phyloP scores from a whole-genome alignment of 2,329 filamentous ascomycete species.

The Trichoderma atroviride region DNA sequence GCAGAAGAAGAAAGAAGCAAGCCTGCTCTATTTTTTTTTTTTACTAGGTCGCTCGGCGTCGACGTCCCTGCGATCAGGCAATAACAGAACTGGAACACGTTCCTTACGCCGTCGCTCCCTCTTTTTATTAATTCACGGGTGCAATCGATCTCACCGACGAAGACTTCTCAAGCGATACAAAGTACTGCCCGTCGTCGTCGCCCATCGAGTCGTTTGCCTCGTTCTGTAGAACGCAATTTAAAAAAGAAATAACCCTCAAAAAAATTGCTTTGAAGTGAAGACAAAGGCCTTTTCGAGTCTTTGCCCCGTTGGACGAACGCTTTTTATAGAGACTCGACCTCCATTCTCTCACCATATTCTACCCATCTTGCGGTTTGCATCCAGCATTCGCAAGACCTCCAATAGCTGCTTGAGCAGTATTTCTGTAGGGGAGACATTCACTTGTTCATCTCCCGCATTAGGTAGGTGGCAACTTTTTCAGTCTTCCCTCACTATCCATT shows the following conservation, averaged over 20 bases:
- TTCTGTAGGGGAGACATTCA: conserved; percentile 86
- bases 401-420: conserved; percentile 41
- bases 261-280: conserved; percentile 37
- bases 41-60: conserved; percentile 32
- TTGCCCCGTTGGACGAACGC: conserved; percentile 23
- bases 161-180: conserved; percentile 36
- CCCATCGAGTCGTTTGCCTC: conserved; percentile 38
- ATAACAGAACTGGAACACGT: conserved; percentile 48
- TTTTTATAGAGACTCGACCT: conserved; percentile 20
- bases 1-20: conserved; percentile 28
- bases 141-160: conserved; percentile 43
- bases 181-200: conserved; percentile 33
- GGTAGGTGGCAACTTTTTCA: conserved; percentile 51
- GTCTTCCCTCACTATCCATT: conserved; percentile 28
- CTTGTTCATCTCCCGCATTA: conserved; percentile 91
- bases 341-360: conserved; percentile 18
- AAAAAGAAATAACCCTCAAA: conserved; percentile 26
- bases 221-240: conserved; percentile 43
- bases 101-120: conserved; percentile 39
- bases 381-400: conserved; percentile 31
- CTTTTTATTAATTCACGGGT: conserved; percentile 31
- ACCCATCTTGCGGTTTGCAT: conserved; percentile 29
- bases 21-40: conserved; percentile 21
- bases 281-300: conserved; percentile 33
- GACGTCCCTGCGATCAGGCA: conserved; percentile 37